Evolutionary conservation across 805 yeast species (phyloP).

Genomic region (Suhomyces canberraensis): DNA sequence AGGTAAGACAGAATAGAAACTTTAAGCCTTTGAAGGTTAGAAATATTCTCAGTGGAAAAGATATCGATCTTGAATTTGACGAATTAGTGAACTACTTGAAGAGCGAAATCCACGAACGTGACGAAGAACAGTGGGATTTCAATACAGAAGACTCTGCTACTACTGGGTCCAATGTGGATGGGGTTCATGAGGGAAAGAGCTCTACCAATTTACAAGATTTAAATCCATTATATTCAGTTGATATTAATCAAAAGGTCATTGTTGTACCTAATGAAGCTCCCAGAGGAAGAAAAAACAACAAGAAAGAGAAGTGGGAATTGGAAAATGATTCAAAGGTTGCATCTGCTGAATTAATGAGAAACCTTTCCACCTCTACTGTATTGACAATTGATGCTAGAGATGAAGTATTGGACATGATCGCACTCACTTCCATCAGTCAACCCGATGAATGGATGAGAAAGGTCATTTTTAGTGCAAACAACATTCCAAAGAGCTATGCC

Average conservation of each 20-base stretch:
- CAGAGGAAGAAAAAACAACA: constrained; percentile 71
- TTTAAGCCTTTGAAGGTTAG: constrained; percentile 77
- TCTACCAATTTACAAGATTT: constrained; percentile 9
- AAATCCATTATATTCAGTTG: constrained; percentile 18
- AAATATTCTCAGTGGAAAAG: constrained; percentile 57
- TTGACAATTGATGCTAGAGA: constrained; percentile 77
- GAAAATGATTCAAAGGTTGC: constrained; percentile 73
- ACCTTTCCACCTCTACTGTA: constrained; percentile 65
- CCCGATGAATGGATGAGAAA: constrained; percentile 82
- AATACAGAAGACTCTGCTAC: background rate
- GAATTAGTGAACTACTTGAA: constrained; percentile 50
- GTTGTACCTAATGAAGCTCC: constrained; percentile 80
- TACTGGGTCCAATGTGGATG: constrained; percentile 17
- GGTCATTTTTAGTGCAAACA: constrained; percentile 73
- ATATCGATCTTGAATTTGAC: constrained; percentile 67
- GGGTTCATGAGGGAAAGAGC: constrained; percentile 10
- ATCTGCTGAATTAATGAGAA: constrained; percentile 49
- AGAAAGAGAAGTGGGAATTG: constrained; percentile 70
- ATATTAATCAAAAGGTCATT: constrained; percentile 52
- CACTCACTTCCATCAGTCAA: constrained; percentile 68
- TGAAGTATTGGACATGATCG: constrained; percentile 81
- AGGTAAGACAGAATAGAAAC: constrained; percentile 32
- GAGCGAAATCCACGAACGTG: constrained; percentile 26
- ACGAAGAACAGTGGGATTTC: constrained; percentile 10
- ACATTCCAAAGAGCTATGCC: constrained; percentile 79